Evolutionary conservation across 148 eudicot species (phyloP), one percentile per base, ranked within the genome.

Genomic region (Hydrangea macrophylla): DNA sequence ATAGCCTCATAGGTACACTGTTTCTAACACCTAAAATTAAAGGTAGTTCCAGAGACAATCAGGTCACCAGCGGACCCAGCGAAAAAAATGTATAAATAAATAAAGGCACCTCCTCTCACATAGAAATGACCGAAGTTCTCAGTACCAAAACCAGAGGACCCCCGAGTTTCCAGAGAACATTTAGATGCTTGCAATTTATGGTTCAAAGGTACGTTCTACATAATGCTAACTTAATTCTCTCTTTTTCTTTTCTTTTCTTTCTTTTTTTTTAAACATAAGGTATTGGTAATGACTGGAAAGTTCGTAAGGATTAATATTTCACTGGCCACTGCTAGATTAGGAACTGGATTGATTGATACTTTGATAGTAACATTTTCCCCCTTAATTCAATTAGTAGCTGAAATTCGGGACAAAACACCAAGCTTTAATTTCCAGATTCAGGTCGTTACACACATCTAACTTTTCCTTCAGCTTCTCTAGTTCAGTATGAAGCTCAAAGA

Each of bases 371-470:
- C 5, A 50, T 20, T 50, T 65, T 45, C 33, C 22, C 6, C 53
- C 50, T 17, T 31, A 50, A 20, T 50, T 58, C 7, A 48, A 40
- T 48, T 10, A 5, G 24, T 32, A 48, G 22, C 27, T 48, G 48
- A 25, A 65, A 31, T 65, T 50, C 68, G 31, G 12, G 25, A 48
- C 48, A 65, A 50, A 45, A 20, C 30, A 23, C 55, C 20, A 50
- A 12, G 7, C n/a, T 28, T 45, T 18, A 11, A 26, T 23, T 44
- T 18, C 30, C 18, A 50, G 45, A 27, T 65, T 20, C 24, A 50
- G 58, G n/a, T 65, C 58, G 48, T n/a, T n/a, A n/a, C 68, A 31
- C 23, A 32, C 45, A 53, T 24, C 7, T 54, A n/a, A 20, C 53
- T 48, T 18, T 42, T 42, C 3, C 53, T 48, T 48, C 22, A 48